Percentiles rank a stretch among this genome's conserved stretches.
Evolutionary conservation across 2,329 filamentous ascomycete species (phyloP).

Genomic region (Lecanosticta acicola): DNA sequence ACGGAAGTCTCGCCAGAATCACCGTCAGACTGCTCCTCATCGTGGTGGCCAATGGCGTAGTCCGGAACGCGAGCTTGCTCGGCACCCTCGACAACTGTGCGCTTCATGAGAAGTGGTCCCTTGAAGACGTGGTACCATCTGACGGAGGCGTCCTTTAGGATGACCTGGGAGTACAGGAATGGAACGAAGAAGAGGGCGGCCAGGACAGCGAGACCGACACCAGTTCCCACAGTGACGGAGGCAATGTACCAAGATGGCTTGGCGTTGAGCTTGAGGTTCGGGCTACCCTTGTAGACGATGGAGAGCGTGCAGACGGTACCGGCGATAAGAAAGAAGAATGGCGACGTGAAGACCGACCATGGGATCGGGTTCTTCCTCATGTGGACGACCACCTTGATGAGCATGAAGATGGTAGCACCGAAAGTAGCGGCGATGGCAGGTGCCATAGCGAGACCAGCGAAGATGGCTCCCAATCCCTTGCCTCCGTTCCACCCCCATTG

Average conservation of each 20-base stretch:
- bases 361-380: constrained; percentile 46
- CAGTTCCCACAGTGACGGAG: constrained; percentile 46
- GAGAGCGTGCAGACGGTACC: constrained; percentile 51
- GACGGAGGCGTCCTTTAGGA: constrained; percentile 31
- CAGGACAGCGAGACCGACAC: constrained; percentile 35
- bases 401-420: constrained; percentile 46
- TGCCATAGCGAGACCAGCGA: constrained; percentile 44
- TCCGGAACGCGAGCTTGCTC: constrained; percentile 60
- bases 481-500: constrained; percentile 42
- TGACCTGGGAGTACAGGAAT: constrained; percentile 29
- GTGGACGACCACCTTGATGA: constrained; percentile 47
- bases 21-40: constrained; percentile 42
- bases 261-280: constrained; percentile 42
- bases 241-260: constrained; percentile 40
- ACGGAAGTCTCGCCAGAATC: constrained; percentile 34
- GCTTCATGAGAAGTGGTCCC: constrained; percentile 42
- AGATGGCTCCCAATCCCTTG: constrained; percentile 41
- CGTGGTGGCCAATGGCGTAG: constrained; percentile 70
- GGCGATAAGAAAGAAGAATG: constrained; percentile 47
- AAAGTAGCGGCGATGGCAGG: constrained; percentile 46
- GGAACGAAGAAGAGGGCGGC: constrained; percentile 39
- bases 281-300: constrained; percentile 50
- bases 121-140: constrained; percentile 31
- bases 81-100: constrained; percentile 49
- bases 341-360: constrained; percentile 46